These are phyloP conservation scores for Crepidotus variabilis DNA, from an alignment of 768 basidiomycete genomes.

Conservation along the genomic window DNA sequence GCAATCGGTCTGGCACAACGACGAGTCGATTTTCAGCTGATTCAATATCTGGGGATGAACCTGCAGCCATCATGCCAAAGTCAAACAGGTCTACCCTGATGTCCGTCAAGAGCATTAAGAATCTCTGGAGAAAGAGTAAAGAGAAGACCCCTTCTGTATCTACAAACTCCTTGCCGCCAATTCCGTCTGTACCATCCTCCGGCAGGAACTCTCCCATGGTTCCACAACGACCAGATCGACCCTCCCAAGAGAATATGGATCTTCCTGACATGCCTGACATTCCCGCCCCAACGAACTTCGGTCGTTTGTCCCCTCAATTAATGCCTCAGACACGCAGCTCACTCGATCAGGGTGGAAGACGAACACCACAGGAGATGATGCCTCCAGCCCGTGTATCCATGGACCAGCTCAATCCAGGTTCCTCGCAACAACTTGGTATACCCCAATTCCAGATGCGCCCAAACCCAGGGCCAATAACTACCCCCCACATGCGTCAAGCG, in stretches of 20 bases:
- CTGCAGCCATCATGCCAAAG: conserved; percentile 25
- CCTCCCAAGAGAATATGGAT: conserved; percentile 34
- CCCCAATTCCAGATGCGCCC: conserved; percentile 3
- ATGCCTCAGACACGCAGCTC: not conserved
- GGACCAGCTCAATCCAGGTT: conserved; percentile 10
- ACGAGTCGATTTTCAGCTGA: conserved; percentile 78
- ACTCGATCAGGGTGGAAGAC: conserved; percentile 3
- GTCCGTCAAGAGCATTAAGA: conserved; percentile 71
- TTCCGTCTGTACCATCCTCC: conserved; percentile 17
- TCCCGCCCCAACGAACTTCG: conserved; percentile 22
- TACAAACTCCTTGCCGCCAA: conserved; percentile 2
- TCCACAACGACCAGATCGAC: conserved; percentile 31
- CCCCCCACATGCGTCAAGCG: conserved; percentile 35
- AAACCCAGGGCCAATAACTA: conserved; percentile 29
- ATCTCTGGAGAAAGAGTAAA: conserved; percentile 75
- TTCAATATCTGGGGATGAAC: conserved; percentile 45
- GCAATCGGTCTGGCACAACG: conserved; percentile 21
- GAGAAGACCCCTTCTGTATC: conserved; percentile 26
- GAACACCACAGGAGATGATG: not conserved
- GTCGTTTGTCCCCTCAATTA: conserved; percentile 23
- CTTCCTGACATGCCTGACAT: conserved; percentile 29
- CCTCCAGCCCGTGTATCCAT: conserved; percentile 13
- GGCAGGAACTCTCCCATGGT: conserved; percentile 30
- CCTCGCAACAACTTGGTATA: not conserved
- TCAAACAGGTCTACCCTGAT: conserved; percentile 55